Base-by-base conservation (phyloP, 768 basidiomycete genomes). In the Kwoniella bestiolae region DNA sequence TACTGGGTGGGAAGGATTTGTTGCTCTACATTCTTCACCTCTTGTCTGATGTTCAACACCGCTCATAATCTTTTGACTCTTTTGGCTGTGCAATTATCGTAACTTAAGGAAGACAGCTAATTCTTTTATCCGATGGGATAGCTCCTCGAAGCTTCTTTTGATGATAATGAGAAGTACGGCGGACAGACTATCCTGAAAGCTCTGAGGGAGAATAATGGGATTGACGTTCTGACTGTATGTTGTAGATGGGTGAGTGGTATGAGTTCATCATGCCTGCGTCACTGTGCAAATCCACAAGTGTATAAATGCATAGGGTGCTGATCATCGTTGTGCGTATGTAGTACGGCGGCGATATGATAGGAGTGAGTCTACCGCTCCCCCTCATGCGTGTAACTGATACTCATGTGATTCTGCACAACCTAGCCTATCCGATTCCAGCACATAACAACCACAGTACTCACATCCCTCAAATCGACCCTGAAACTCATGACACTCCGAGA, bases 301-400 rank as follows among this genome's bases (percentile, higher is more conserved):
- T 16, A 5, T 55, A 34, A 34, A 32, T 32, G 14, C 5, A 18
- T n/a, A 23, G 57, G 29, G 12, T 14, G 23, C 7, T 26, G 12
- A 29, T 29, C 3, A n/a, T n/a, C n/a, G n/a, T n/a, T 60, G n/a
- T 45, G 21, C 5, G 14, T 31, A n/a, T 1, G n/a, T 45, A 77
- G 76, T 78, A 74, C 28, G 77, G 77, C 6, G 77, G 77, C 2
- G 77, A 78, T 41, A 76, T 76, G 74, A 57, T 78, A 18, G 77
- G 77, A 11, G 76, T 78, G 41, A 50, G 76, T 69, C 7, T 6
- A 41, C 50, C 31, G n/a, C n/a, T n/a, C n/a, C n/a, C n/a, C n/a
- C n/a, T n/a, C n/a, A n/a, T n/a, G n/a, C n/a, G n/a, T n/a, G n/a
- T n/a, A n/a, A n/a, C n/a, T n/a, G n/a, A n/a, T n/a, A n/a, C n/a